These are phyloP conservation scores for Karstenula rhodostoma DNA, from an alignment of 2,329 filamentous ascomycete genomes.

Conservation along the genomic window DNA sequence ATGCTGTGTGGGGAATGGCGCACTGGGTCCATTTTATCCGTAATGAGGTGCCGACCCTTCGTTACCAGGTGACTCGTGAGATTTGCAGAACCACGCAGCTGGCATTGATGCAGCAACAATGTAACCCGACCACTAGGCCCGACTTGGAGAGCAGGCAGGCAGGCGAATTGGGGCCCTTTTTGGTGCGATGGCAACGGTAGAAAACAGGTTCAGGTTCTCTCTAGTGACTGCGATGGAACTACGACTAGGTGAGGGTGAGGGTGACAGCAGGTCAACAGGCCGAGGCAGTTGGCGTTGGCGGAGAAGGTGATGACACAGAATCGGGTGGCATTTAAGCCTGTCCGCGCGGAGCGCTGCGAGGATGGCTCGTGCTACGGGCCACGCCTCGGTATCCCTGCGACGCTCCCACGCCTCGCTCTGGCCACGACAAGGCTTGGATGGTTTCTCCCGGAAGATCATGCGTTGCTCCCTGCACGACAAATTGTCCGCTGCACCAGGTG, in stretches of 20 bases:
- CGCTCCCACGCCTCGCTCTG: constrained; percentile 37
- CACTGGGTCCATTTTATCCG: constrained; percentile 29
- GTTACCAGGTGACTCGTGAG: constrained; percentile 29
- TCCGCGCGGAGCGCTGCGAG: constrained; percentile 30
- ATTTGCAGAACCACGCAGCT: constrained; percentile 30
- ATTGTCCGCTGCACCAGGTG: constrained; percentile 29
- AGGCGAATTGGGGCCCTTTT: constrained; percentile 32
- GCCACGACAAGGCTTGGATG: constrained; percentile 30
- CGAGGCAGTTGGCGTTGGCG: constrained; percentile 39
- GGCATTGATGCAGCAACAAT: constrained; percentile 18
- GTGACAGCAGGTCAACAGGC: not conserved
- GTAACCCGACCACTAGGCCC: constrained; percentile 18
- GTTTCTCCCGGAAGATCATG: constrained; percentile 47
- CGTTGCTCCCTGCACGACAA: constrained; percentile 35
- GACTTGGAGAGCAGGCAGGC: constrained; percentile 16
- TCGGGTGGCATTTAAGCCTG: constrained; percentile 34
- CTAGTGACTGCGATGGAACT: not conserved
- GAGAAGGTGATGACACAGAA: constrained; percentile 31
- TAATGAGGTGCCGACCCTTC: constrained; percentile 28
- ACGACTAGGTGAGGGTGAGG: not conserved
- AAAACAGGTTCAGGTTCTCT: constrained; percentile 20
- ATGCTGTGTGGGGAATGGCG: constrained; percentile 21
- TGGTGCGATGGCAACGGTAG: constrained; percentile 28
- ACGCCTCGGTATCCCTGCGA: constrained; percentile 41
- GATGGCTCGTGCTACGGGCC: constrained; percentile 32